Conservation (phyloP, 2,329 filamentous ascomycete genomes). For the Fusarium dimerum region DNA sequence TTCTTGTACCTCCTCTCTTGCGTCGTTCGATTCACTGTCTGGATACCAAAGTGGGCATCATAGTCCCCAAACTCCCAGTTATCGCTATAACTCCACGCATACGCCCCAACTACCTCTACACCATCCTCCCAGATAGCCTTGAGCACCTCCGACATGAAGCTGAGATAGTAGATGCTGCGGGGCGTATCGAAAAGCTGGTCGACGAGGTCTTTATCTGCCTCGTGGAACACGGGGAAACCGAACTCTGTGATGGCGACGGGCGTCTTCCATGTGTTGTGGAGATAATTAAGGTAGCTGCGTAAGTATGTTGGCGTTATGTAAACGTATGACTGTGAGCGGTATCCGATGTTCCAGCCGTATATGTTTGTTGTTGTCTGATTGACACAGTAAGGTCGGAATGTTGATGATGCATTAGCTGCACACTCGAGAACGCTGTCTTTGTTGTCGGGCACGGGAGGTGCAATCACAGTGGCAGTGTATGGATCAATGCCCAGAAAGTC, state of each 20-base stretch:
- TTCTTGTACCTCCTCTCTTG: conserved; percentile 55
- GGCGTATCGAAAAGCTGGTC: conserved; percentile 57
- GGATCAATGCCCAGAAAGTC: conserved; percentile 61
- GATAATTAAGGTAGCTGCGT: conserved; percentile 55
- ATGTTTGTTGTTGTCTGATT: conserved; percentile 46
- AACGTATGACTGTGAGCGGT: conserved; percentile 55
- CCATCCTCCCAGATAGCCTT: conserved; percentile 58
- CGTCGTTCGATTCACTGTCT: conserved; percentile 55
- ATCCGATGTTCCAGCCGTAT: conserved; percentile 60
- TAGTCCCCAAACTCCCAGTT: conserved; percentile 57
- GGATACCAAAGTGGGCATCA: conserved; percentile 53
- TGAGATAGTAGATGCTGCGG: conserved; percentile 55
- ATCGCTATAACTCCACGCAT: conserved; percentile 54
- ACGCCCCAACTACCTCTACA: conserved; percentile 53
- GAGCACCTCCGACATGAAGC: conserved; percentile 54
- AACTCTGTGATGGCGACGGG: conserved; percentile 56
- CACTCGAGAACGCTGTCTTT: conserved; percentile 48
- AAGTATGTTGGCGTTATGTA: conserved; percentile 61
- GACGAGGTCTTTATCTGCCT: conserved; percentile 42
- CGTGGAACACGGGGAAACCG: conserved; percentile 55
- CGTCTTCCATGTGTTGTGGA: conserved; percentile 58
- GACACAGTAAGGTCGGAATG: conserved; percentile 54
- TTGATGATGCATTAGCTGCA: conserved; percentile 44
- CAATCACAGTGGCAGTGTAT: conserved; percentile 58
- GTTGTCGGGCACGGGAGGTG: conserved; percentile 38